These are phyloP conservation scores for Quercus dentata DNA, from an alignment of 306 rosid genomes.

Conservation along the genomic window DNA sequence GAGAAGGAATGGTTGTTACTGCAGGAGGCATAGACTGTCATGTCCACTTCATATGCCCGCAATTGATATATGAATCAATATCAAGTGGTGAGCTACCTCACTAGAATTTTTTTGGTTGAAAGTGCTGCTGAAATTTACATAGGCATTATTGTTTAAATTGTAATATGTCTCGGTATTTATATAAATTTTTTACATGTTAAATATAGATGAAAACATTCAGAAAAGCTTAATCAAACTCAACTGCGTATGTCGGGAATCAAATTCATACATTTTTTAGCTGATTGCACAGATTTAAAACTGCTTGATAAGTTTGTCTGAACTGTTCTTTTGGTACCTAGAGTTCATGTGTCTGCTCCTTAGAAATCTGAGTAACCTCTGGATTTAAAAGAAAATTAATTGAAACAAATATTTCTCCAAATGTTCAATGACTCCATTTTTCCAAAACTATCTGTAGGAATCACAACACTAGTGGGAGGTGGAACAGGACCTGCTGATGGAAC, in stretches of 20 bases:
- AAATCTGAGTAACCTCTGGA: neutral
- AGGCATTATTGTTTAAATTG: neutral
- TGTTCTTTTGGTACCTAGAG: neutral
- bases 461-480: conserved; percentile 94
- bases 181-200: neutral
- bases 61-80: conserved; percentile 71
- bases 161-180: neutral
- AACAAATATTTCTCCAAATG: neutral
- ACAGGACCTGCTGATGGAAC: conserved; percentile 95
- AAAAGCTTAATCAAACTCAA: neutral
- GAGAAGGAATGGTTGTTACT: conserved; percentile 80
- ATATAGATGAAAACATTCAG: conserved; percentile 1
- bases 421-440: conserved; percentile 15
- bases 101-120: conserved; percentile 6
- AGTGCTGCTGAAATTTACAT: neutral
- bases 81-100: conserved; percentile 66
- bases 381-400: neutral
- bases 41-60: conserved; percentile 96
- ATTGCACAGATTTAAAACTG: neutral
- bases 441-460: conserved; percentile 59
- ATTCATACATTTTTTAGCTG: neutral
- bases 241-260: neutral
- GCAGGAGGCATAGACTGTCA: conserved; percentile 96
- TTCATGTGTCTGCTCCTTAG: neutral
- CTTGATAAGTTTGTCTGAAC: neutral